phyloP scores from a whole-genome alignment of 1,139 yeast genomes.

The Blastobotrys arbuscula region DNA sequence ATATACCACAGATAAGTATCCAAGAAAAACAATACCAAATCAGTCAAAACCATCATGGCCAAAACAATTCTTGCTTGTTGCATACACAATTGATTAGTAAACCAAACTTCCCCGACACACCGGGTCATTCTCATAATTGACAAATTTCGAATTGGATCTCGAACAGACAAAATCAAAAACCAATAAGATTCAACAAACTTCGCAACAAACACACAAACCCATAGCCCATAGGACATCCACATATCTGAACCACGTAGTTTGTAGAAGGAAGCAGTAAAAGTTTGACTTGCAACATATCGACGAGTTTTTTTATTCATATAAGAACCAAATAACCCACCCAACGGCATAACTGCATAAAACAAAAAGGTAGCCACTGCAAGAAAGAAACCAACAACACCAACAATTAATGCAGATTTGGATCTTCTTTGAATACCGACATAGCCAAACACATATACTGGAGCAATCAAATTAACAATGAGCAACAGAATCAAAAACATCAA shows the following conservation, averaged over 20 bases:
- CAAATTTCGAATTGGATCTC: slow-evolving; percentile 86
- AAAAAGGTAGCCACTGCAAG: slow-evolving; percentile 77
- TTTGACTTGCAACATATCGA: slow-evolving; percentile 87
- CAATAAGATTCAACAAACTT: slow-evolving; percentile 86
- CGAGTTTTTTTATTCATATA: slow-evolving; percentile 84
- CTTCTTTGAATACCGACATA: slow-evolving; percentile 57
- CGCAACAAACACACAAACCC: slow-evolving; percentile 85
- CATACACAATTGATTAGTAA: slow-evolving; percentile 63
- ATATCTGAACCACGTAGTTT: slow-evolving; percentile 79
- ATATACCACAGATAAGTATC: slow-evolving; percentile 99
- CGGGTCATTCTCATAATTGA: slow-evolving; percentile 56
- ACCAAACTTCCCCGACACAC: slow-evolving; percentile 90
- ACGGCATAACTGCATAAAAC: slow-evolving; percentile 91
- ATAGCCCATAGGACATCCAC: slow-evolving; percentile 93
- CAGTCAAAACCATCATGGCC: slow-evolving; percentile 89
- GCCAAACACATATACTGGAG: slow-evolving; percentile 80
- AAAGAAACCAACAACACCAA: slow-evolving; percentile 85
- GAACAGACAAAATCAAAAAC: slow-evolving; percentile 82
- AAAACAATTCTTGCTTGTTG: slow-evolving; percentile 84
- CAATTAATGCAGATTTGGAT: slow-evolving; percentile 73
- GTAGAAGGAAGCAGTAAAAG: slow-evolving; percentile 90
- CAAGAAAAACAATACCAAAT: slow-evolving; percentile 90
- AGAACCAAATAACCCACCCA: slow-evolving; percentile 93
- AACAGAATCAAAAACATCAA: slow-evolving; percentile 65
- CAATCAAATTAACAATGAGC: slow-evolving; percentile 69